These are phyloP conservation scores for Vigna hirtella DNA, from an alignment of 306 rosid species.

Conservation along the genomic window DNA sequence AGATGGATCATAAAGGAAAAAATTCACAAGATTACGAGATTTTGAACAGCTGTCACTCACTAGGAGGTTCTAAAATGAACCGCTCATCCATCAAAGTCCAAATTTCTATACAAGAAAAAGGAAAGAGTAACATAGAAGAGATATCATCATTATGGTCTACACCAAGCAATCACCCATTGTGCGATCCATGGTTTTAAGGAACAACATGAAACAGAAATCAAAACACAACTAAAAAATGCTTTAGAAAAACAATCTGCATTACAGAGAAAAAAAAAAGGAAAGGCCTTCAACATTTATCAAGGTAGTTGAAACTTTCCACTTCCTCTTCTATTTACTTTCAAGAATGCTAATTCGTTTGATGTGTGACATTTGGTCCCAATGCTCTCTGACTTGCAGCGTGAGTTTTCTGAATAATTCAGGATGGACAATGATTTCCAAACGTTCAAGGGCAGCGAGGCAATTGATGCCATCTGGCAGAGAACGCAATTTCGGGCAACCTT, in stretches of 20 bases:
- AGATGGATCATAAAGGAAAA: no score
- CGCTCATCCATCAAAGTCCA: not conserved
- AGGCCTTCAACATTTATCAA: not conserved
- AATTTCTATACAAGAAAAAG: not conserved
- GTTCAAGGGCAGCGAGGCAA: conserved; percentile 14
- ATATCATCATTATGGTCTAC: no score
- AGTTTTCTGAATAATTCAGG: not conserved
- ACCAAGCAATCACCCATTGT: no score
- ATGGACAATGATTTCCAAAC: not conserved
- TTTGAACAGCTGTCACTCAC: no score
- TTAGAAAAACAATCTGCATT: not conserved
- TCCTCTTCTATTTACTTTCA: not conserved
- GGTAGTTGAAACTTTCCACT: not conserved
- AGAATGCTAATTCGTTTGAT: not conserved
- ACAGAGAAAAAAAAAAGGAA: not conserved
- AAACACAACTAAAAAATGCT: no score
- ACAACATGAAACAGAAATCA: no score
- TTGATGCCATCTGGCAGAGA: conserved; percentile 4
- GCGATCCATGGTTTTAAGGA: no score
- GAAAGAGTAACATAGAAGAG: no score
- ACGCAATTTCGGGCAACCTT: not conserved
- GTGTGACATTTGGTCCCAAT: conserved; percentile 16
- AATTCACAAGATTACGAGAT: no score
- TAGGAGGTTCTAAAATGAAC: not conserved
- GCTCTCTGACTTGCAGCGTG: conserved; percentile 1